Conservation (phyloP, 306 rosid species). For the Fagus crenata region DNA sequence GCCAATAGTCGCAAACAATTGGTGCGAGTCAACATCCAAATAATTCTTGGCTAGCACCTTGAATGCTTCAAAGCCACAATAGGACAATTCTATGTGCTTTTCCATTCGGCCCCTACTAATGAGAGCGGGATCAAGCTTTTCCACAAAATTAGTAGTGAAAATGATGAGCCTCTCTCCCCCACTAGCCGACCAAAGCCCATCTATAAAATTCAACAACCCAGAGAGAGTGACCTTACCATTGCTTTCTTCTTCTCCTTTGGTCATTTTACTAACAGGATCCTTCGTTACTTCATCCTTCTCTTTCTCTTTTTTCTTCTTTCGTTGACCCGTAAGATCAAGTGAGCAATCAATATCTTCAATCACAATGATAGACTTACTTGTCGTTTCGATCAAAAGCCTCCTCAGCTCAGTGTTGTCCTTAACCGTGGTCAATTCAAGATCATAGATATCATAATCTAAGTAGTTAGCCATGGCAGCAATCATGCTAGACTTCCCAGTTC, state of each 20-base stretch:
- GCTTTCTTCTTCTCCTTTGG: too few species aligned
- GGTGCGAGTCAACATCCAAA: too few species aligned
- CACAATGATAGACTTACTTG: constrained; percentile 42
- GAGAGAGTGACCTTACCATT: constrained; percentile 27
- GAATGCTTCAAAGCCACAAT: constrained; percentile 45
- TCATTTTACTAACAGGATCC: too few species aligned
- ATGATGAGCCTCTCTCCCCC: too few species aligned
- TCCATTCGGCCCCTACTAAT: constrained; percentile 48
- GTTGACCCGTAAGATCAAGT: constrained; percentile 44
- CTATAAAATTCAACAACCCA: constrained; percentile 42
- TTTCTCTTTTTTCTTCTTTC: too few species aligned
- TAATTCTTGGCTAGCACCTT: constrained; percentile 23
- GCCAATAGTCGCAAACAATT: too few species aligned
- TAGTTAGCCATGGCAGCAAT: too few species aligned
- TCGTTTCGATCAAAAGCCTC: constrained; percentile 34
- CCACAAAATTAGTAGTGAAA: too few species aligned
- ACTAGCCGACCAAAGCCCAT: constrained; percentile 57
- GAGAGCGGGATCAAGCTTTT: constrained; percentile 34
- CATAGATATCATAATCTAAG: constrained; percentile 36
- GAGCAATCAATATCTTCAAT: constrained; percentile 55
- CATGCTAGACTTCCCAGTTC: too few species aligned
- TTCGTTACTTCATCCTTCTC: too few species aligned
- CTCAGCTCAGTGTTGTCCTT: constrained; percentile 41
- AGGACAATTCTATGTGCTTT: constrained; percentile 44
- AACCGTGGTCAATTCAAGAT: constrained; percentile 41